A percentile compares a stretch with the other conserved stretches of the same genome.
These are phyloP conservation scores for Jamesozyma lodderae DNA, from an alignment of 805 yeast species.

Conservation along the genomic window DNA sequence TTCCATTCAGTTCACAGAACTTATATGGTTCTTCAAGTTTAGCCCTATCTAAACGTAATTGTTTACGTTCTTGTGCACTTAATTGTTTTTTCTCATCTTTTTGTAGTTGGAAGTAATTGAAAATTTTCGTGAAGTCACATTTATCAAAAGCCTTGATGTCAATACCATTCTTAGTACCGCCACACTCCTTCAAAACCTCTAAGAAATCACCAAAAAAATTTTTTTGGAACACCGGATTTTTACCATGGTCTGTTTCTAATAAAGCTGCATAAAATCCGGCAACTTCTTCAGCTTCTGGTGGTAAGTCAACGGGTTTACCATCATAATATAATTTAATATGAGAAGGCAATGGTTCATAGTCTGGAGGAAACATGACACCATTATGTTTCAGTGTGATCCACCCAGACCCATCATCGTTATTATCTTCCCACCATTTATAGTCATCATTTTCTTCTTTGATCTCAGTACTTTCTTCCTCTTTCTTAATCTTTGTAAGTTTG, in stretches of 20 bases:
- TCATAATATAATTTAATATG: conserved; percentile 68
- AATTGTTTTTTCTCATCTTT: conserved; percentile 65
- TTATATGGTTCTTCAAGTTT: conserved; percentile 71
- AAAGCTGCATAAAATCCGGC: conserved; percentile 92
- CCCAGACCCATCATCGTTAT: conserved; percentile 59
- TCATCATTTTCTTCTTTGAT: conserved; percentile 45
- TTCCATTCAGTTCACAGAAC: conserved; percentile 73
- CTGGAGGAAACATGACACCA: conserved; percentile 92
- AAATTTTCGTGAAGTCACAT: conserved; percentile 73
- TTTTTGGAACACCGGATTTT: conserved; percentile 74
- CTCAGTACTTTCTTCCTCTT: conserved; percentile 15
- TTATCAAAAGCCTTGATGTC: conserved; percentile 49
- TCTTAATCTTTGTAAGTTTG: conserved; percentile 5
- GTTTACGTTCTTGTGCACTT: conserved; percentile 67
- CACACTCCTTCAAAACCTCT: conserved; percentile 56
- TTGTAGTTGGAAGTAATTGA: conserved; percentile 55
- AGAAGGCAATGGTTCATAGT: conserved; percentile 75
- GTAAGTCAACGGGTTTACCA: conserved; percentile 65
- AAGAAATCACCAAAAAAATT: conserved; percentile 79
- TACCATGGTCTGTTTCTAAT: conserved; percentile 79
- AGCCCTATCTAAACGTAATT: conserved; percentile 62
- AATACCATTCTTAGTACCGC: conserved; percentile 47
- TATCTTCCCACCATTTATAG: conserved; percentile 83
- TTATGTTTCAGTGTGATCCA: conserved; percentile 84
- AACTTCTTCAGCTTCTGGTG: conserved; percentile 84